phyloP scores from a whole-genome alignment of 768 basidiomycete species.

The Leccinellum luteum region DNA sequence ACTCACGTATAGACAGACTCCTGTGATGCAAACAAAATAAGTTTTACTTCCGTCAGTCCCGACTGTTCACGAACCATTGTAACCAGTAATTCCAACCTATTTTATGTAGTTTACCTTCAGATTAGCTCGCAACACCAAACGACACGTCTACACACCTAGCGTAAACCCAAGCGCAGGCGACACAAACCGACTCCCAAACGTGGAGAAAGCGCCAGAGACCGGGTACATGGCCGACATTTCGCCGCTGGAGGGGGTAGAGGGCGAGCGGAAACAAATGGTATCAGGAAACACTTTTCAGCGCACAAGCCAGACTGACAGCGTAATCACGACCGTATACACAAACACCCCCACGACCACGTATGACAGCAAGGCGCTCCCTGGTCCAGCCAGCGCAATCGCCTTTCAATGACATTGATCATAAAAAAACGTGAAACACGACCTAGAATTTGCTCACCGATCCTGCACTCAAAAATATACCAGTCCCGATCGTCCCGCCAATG shows the following conservation, averaged over 20 bases:
- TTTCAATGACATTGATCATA: constrained; percentile 12
- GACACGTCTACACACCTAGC: constrained; percentile 34
- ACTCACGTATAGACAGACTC: constrained; percentile 40
- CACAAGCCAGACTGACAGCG: constrained; percentile 39
- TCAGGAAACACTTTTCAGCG: background rate
- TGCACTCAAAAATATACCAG: constrained; percentile 59
- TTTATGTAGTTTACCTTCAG: background rate
- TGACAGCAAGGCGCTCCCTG: constrained; percentile 59
- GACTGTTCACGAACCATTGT: constrained; percentile 38
- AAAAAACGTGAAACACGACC: background rate
- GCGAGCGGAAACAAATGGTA: background rate
- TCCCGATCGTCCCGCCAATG: constrained; percentile 58
- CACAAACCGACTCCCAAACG: constrained; percentile 57
- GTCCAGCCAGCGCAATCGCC: constrained; percentile 57
- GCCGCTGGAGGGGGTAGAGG: constrained; percentile 35
- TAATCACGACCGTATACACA: constrained; percentile 59
- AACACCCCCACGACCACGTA: constrained; percentile 59
- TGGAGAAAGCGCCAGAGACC: constrained; percentile 59
- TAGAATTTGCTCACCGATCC: constrained; percentile 41
- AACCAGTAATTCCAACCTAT: constrained; percentile 61
- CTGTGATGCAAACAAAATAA: constrained; percentile 18
- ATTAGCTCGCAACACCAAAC: background rate
- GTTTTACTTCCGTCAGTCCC: background rate
- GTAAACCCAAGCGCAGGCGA: constrained; percentile 61
- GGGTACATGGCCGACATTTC: constrained; percentile 68